phyloP scores from a whole-genome alignment of 768 basidiomycete genomes.

The Coprinopsis cinerea region DNA sequence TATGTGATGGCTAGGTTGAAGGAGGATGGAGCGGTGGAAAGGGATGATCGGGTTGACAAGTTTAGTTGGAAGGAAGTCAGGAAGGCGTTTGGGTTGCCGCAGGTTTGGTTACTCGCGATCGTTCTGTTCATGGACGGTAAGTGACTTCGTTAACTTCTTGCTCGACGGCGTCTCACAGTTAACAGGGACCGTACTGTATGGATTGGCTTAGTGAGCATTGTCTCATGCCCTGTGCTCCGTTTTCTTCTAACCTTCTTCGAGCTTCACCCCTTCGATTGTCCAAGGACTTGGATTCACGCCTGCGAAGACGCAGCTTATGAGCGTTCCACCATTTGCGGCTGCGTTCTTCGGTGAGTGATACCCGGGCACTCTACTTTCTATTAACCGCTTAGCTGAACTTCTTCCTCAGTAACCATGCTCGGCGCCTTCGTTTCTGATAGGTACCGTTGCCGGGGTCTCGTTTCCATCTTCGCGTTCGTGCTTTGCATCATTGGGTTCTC shows the following conservation, averaged over 20 bases:
- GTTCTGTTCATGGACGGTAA: conserved; percentile 49
- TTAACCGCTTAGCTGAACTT: neutral
- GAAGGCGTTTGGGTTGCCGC: conserved; percentile 43
- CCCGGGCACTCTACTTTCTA: neutral
- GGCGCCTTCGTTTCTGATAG: conserved; percentile 46
- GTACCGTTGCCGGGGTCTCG: conserved; percentile 44
- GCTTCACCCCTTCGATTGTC: conserved; percentile 73
- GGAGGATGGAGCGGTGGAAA: conserved; percentile 34
- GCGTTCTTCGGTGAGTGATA: conserved; percentile 41
- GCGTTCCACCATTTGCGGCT: conserved; percentile 49
- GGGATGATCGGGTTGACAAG: conserved; percentile 29
- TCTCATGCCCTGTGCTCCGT: conserved; percentile 4
- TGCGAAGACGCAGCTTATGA: conserved; percentile 53
- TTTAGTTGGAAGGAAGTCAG: conserved; percentile 57
- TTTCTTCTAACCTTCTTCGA: conserved; percentile 16
- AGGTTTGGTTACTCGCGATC: conserved; percentile 47
- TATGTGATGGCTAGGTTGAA: conserved; percentile 36
- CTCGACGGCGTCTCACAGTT: no score
- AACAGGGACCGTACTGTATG: conserved; percentile 42
- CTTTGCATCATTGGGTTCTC: conserved; percentile 44
- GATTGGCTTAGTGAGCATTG: conserved; percentile 40
- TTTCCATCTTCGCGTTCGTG: conserved; percentile 37
- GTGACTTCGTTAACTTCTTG: conserved; percentile 6
- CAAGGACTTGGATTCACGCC: conserved; percentile 51
- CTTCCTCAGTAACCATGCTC: conserved; percentile 25